These are phyloP conservation scores for Puccinia horiana DNA, from an alignment of 1,284 basidiomycete genomes.

Conservation along the genomic window DNA sequence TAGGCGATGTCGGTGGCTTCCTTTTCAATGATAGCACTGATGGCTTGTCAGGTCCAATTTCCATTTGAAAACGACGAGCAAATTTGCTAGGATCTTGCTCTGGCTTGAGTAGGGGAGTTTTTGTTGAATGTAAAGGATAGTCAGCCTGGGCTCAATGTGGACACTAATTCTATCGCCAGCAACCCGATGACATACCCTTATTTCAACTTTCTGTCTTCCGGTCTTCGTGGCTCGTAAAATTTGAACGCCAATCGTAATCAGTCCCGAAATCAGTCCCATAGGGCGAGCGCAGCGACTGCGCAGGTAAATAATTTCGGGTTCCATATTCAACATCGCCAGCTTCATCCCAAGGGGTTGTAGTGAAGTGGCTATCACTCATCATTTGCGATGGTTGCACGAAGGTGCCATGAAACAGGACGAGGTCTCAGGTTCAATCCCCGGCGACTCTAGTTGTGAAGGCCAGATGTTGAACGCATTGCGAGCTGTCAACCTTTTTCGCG, in stretches of 20 bases:
- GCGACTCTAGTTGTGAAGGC: slow-evolving; percentile 44
- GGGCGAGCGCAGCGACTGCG: background rate
- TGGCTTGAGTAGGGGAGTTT: no score
- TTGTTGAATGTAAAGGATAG: background rate
- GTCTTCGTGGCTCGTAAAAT: no score
- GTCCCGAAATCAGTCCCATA: background rate
- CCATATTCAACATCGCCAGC: no score
- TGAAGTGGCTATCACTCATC: slow-evolving; percentile 50
- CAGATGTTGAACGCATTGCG: no score
- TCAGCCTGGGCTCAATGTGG: background rate
- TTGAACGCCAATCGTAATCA: no score
- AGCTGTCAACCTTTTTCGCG: background rate
- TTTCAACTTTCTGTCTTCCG: background rate
- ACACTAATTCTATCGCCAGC: background rate
- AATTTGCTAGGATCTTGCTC: background rate
- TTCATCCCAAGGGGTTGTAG: slow-evolving; percentile 32
- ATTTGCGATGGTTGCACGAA: slow-evolving; percentile 17
- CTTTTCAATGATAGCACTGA: background rate
- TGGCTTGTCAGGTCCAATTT: background rate
- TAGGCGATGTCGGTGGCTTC: slow-evolving; percentile 17
- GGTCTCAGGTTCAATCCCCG: slow-evolving; percentile 50
- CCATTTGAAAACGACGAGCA: background rate
- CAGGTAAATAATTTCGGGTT: no score
- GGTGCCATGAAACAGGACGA: slow-evolving; percentile 14
- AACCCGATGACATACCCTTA: background rate